Conservation (phyloP, 495 filamentous ascomycete genomes). For the Xylaria curta region DNA sequence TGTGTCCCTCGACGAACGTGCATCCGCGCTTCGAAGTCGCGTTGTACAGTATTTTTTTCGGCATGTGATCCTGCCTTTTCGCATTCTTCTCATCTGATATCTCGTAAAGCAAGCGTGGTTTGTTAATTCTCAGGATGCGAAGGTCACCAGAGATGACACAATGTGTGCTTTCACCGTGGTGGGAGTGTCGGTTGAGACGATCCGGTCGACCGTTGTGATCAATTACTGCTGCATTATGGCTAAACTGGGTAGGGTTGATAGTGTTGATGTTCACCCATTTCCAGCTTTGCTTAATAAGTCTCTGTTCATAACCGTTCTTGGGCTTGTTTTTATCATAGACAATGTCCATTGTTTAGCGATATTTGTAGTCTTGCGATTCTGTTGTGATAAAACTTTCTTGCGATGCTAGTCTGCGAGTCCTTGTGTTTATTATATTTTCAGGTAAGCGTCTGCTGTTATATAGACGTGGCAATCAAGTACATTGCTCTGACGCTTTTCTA, state of each 20-base stretch:
- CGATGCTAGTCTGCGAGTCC: not conserved
- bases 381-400: not conserved
- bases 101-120: not conserved
- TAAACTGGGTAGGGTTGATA: not conserved
- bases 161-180: conserved; percentile 19
- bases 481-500: not conserved
- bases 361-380: not conserved
- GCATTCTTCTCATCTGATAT: not conserved
- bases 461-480: not conserved
- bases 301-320: not conserved
- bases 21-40: conserved; percentile 11
- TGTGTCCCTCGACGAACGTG: conserved; percentile 16
- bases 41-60: not conserved
- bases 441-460: not conserved
- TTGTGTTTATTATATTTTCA: not conserved
- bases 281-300: not conserved
- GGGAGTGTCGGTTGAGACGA: conserved; percentile 1
- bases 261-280: conserved; percentile 17
- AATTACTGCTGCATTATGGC: not conserved
- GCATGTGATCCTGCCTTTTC: not conserved
- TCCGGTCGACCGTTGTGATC: not conserved
- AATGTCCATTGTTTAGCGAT: not conserved
- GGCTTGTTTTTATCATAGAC: not conserved
- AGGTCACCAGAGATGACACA: not conserved
- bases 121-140: not conserved